Evolutionary conservation across 495 filamentous ascomycete species (phyloP).

Genomic region (Lichina pygmaea): DNA sequence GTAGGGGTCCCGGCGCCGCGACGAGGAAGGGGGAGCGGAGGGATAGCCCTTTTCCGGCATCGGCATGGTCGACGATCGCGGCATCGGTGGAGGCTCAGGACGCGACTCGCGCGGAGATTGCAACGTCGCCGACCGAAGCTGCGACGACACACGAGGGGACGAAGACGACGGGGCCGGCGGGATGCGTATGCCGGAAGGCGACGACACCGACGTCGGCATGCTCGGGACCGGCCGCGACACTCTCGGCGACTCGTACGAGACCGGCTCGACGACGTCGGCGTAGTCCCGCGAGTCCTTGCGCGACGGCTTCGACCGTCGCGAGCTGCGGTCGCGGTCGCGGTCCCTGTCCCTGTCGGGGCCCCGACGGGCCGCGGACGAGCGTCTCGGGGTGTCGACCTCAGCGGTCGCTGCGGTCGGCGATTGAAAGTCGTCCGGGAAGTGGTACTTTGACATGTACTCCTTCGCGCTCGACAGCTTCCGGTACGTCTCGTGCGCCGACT

Average conservation of each 20-base stretch:
- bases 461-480: not conserved
- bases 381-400: not conserved
- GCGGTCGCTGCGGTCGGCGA: not conserved
- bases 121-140: not conserved
- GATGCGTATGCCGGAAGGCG: not conserved
- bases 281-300: slow-evolving; percentile 1
- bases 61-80: not conserved
- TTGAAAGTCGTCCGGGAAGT: not conserved
- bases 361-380: not conserved
- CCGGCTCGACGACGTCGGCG: slow-evolving; percentile 2
- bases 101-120: not conserved
- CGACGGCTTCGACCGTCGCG: not conserved
- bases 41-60: not conserved
- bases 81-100: not conserved
- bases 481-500: not conserved
- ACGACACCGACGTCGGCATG: not conserved
- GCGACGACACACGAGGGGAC: not conserved
- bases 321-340: not conserved
- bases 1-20: not conserved
- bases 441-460: slow-evolving; percentile 1
- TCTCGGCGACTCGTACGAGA: not conserved
- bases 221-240: not conserved
- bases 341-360: not conserved
- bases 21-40: not conserved
- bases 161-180: not conserved